Evolutionary conservation across 176 grass and related monocot genomes (phyloP).

Genomic region (Juncus inflexus): DNA sequence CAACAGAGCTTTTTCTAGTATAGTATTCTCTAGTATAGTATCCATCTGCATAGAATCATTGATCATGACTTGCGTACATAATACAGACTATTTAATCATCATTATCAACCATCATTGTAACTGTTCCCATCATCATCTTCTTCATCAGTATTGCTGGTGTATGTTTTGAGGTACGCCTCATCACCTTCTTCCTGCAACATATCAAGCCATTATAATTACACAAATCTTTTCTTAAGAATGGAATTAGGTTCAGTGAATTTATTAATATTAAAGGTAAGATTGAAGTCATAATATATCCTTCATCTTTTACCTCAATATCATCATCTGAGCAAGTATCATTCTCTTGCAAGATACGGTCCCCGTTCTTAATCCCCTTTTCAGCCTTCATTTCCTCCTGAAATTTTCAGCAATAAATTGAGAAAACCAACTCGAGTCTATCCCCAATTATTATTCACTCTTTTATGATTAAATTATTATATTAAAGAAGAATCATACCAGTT

Average conservation of each 20-base stretch:
- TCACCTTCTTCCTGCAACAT: constrained; percentile 71
- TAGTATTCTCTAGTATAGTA: too few species aligned
- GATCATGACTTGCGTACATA: too few species aligned
- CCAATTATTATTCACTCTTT: too few species aligned
- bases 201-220: constrained; percentile 14
- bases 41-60: too few species aligned
- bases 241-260: neutral
- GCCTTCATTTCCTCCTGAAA: constrained; percentile 48
- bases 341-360: constrained; percentile 37
- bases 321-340: constrained; percentile 38
- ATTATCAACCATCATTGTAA: neutral
- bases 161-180: constrained; percentile 82
- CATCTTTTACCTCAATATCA: constrained; percentile 50
- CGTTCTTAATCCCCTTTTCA: constrained; percentile 26
- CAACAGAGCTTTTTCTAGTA: too few species aligned
- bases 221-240: too few species aligned
- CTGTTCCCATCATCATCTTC: constrained; percentile 1
- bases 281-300: constrained; percentile 1
- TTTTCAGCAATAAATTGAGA: too few species aligned
- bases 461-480: neutral
- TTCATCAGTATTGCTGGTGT: constrained; percentile 48
- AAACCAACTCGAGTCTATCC: too few species aligned
- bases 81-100: too few species aligned
- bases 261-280: constrained; percentile 11
- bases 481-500: constrained; percentile 48